Evolutionary conservation across 345 rosid species (phyloP).

Genomic region (Pistacia integerrima): DNA sequence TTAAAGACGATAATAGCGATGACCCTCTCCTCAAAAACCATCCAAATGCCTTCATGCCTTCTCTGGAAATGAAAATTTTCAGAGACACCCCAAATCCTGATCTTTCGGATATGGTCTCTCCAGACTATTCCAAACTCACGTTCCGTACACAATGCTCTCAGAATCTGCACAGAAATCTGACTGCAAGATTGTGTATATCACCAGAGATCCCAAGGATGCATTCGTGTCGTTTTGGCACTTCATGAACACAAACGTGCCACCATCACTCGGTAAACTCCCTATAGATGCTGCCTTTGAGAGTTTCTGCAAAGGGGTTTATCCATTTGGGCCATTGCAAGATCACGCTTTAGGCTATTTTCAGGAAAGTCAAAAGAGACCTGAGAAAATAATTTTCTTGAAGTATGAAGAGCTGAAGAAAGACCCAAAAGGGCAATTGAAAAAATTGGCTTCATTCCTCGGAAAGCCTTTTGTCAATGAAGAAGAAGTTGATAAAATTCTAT

Average conservation of each 20-base stretch:
- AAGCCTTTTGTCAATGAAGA: background rate
- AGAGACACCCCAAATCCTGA: background rate
- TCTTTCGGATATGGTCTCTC: background rate
- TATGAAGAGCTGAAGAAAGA: conserved; percentile 5
- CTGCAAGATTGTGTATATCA: background rate
- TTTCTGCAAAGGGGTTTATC: background rate
- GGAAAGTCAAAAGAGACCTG: background rate
- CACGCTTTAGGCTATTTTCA: background rate
- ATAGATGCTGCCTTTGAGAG: background rate
- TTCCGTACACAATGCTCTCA: background rate
- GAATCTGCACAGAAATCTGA: background rate
- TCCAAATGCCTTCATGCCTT: conserved; percentile 15
- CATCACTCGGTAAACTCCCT: background rate
- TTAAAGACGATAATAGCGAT: background rate
- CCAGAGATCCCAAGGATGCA: background rate
- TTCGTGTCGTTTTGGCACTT: conserved; percentile 2
- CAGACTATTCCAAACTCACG: background rate
- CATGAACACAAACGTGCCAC: background rate
- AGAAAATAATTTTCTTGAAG: background rate
- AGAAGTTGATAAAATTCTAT: background rate
- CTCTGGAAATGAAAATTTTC: conserved; percentile 2
- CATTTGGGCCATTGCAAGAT: background rate
- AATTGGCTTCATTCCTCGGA: background rate
- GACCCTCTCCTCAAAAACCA: background rate
- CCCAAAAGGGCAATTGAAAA: background rate